Evolutionary conservation across 345 rosid species (phyloP).

Genomic region (Melastoma malabathricum): DNA sequence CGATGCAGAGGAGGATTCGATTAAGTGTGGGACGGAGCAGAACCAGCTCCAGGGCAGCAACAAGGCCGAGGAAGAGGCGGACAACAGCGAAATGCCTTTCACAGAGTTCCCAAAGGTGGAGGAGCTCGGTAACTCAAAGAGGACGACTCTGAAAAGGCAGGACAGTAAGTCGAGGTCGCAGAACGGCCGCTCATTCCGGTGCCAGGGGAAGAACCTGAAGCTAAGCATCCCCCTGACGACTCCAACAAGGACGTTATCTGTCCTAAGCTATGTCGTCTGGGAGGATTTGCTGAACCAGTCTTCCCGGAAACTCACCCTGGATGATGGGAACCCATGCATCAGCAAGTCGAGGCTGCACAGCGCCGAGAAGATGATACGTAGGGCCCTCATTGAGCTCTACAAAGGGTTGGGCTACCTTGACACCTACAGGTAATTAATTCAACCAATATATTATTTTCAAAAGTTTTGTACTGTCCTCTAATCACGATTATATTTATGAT

Average conservation of each 20-base stretch:
- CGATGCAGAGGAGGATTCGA: conserved; percentile 54
- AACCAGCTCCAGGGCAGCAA: conserved; percentile 29
- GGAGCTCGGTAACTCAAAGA: conserved; percentile 26
- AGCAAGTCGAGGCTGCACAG: conserved; percentile 69
- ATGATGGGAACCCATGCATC: conserved; percentile 43
- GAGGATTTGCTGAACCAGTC: conserved; percentile 60
- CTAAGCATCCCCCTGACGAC: conserved; percentile 80
- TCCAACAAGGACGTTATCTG: conserved; percentile 72
- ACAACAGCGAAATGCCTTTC: conserved; percentile 6
- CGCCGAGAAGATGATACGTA: conserved; percentile 88
- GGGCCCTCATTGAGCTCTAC: conserved; percentile 78
- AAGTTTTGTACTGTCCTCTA: neutral
- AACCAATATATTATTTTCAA: too few relatives aligned
- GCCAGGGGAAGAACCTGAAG: conserved; percentile 70
- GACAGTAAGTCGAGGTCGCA: conserved; percentile 31
- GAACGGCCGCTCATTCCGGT: conserved; percentile 39
- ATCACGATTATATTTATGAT: neutral
- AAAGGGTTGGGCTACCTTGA: conserved; percentile 83
- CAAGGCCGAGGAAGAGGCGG: conserved; percentile 22
- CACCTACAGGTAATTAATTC: conserved; percentile 46
- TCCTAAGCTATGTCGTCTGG: conserved; percentile 58
- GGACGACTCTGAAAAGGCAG: conserved; percentile 27
- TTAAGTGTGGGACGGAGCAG: conserved; percentile 40
- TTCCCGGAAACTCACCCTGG: conserved; percentile 48
- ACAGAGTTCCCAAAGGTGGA: conserved; percentile 31